Percentiles rank a stretch among this genome's conserved stretches.
phyloP scores from a whole-genome alignment of 23 red algal genomes.

The Agarophyton chilense region DNA sequence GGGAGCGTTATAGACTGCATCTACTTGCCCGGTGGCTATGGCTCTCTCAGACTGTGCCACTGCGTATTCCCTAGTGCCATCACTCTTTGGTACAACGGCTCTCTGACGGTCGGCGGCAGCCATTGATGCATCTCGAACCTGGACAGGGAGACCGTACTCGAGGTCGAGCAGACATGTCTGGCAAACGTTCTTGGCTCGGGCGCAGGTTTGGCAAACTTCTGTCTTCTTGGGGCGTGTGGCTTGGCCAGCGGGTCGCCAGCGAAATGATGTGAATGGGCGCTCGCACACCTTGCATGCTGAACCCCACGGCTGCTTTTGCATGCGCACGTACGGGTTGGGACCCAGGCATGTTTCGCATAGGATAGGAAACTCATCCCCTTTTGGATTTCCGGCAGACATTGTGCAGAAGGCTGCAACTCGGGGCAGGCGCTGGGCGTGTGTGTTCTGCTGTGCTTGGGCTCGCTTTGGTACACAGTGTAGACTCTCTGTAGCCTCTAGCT shows the following conservation, averaged over 20 bases:
- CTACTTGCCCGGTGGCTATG: constrained; percentile 60
- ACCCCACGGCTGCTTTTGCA: constrained; percentile 74
- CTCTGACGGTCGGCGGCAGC: constrained; percentile 60
- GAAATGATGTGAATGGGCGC: constrained; percentile 81
- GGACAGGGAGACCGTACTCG: constrained; percentile 76
- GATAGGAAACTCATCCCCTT: constrained; percentile 76
- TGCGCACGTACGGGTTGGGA: constrained; percentile 82
- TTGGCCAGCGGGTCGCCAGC: constrained; percentile 79
- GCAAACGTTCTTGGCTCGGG: constrained; percentile 87
- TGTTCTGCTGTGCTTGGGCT: no score
- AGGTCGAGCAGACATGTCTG: constrained; percentile 93
- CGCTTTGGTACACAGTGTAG: no score
- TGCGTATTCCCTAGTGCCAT: constrained; percentile 69
- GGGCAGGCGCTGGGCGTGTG: no score
- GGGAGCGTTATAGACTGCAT: constrained; percentile 64
- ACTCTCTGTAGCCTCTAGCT: no score
- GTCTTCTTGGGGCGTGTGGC: constrained; percentile 88
- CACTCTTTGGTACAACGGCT: constrained; percentile 71
- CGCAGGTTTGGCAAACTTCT: constrained; percentile 85
- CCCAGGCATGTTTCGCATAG: constrained; percentile 90
- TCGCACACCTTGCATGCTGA: constrained; percentile 83
- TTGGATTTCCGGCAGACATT: neutral
- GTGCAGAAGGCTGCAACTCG: neutral
- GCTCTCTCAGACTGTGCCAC: constrained; percentile 74
- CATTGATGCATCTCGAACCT: constrained; percentile 79